phyloP scores from a whole-genome alignment of 192 early-diverging fungal species.

The Umbelopsis sp. region DNA sequence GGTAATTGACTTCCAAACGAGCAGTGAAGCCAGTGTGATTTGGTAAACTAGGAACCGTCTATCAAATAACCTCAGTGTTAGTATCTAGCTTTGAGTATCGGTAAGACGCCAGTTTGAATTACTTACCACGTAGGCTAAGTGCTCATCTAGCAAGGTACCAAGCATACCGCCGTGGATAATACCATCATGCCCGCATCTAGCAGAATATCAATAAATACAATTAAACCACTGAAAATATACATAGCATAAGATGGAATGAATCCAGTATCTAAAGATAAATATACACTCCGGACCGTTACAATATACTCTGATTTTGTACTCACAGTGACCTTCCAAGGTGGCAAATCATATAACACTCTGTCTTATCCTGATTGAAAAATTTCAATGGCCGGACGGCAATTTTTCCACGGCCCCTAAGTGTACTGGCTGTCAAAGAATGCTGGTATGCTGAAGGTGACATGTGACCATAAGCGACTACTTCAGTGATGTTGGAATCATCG shows the following conservation, averaged over 20 bases:
- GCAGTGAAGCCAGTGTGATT: conserved; percentile 32
- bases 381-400: conserved; percentile 52
- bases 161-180: conserved; percentile 78
- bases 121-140: conserved; percentile 38
- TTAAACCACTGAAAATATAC: conserved; percentile 47
- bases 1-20: conserved; percentile 31
- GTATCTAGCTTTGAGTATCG: not conserved
- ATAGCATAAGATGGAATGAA: conserved; percentile 51
- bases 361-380: conserved; percentile 55
- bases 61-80: not conserved
- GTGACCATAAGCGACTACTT: conserved; percentile 30
- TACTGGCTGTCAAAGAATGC: conserved; percentile 39
- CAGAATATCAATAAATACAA: not conserved
- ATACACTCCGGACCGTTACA: not conserved
- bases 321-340: conserved; percentile 68
- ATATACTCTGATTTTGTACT: not conserved
- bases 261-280: conserved; percentile 46
- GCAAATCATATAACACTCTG: conserved; percentile 50
- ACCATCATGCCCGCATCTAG: conserved; percentile 19
- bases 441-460: conserved; percentile 23
- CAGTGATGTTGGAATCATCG: conserved; percentile 7
- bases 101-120: not conserved
- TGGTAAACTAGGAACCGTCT: conserved; percentile 26
- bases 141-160: conserved; percentile 36
- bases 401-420: conserved; percentile 53